phyloP scores from a whole-genome alignment of 2,329 filamentous ascomycete genomes.

The Clarireedia sp. region DNA sequence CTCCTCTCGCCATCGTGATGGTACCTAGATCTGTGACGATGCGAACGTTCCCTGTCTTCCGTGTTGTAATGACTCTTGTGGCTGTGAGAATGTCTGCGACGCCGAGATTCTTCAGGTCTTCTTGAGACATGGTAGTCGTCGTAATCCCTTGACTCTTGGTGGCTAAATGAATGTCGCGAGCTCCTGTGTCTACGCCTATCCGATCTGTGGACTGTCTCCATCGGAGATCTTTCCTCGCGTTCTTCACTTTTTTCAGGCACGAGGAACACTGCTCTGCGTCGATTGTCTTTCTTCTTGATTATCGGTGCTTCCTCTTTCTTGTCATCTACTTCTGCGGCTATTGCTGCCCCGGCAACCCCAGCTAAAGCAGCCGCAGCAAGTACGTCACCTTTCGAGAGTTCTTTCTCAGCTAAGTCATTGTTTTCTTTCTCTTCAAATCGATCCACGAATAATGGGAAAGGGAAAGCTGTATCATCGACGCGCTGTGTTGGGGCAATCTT shows the following conservation, averaged over 20 bases:
- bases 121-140: constrained; percentile 6
- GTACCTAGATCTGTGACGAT: constrained; percentile 1
- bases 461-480: neutral
- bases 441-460: neutral
- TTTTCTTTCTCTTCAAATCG: neutral
- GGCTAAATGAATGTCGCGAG: constrained; percentile 7
- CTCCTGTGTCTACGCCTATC: constrained; percentile 6
- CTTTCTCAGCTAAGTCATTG: neutral
- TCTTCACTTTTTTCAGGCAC: neutral
- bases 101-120: constrained; percentile 3
- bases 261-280: neutral
- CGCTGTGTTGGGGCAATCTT: neutral
- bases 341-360: neutral
- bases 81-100: constrained; percentile 7
- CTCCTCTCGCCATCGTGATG: neutral
- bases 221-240: neutral
- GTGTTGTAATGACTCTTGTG: constrained; percentile 1
- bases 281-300: neutral
- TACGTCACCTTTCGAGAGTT: neutral
- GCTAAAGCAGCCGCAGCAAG: constrained; percentile 3
- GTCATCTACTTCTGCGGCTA: neutral
- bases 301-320: neutral
- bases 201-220: neutral
- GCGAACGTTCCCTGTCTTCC: neutral
- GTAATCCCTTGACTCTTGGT: neutral